Base-by-base conservation (phyloP, 106 monocot species). In the Platanthera zijinensis region DNA sequence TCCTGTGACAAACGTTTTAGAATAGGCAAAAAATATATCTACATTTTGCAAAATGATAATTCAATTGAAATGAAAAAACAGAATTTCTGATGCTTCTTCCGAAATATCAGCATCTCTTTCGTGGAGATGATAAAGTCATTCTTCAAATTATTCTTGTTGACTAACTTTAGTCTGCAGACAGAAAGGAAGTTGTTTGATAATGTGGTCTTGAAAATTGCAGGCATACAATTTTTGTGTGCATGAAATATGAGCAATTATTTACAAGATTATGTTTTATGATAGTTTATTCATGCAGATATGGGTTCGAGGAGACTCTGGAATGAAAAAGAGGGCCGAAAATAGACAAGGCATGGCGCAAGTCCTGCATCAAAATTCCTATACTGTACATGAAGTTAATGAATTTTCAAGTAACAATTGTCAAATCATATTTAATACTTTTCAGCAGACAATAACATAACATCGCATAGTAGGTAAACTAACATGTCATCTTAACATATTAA, bases 231-330 rank as follows among this genome's bases (percentile, higher is more conserved):
- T 53, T 53, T 3, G 3, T 13, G 8, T 64, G 14, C 10, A 39
- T 19, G 9, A 6, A 5, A 39, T 7, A 47, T 62, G 14, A 48
- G 52, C 61, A n/a, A n/a, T 18, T 17, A 63, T 8, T 19, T 22
- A 13, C 54, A 54, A 14, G 54, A 54, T 5, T 21, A 30, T 70
- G n/a, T 13, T 12, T 17, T 18, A 39, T 71, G 32, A 59, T 18
- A 59, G 19, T 18, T 59, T 59, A 59, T 17, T 19, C 17, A 59
- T 59, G 57, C 8, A 59, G 8, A 59, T 5, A 18, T 66, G 30
- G 15, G 10, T 66, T 85, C 94, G 84, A 30, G 94, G 90, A 64
- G 94, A 94, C 64, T 94, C 94, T 49, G 94, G 94, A 76, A 94
- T 87, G 76, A 94, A 84, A 56, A 64, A 66, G 50, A 90, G 81